A percentile compares a stretch with the other conserved stretches of the same genome.
Evolutionary conservation across 164 flowering plant species (phyloP).

Genomic region (Magnolia changhungtana): DNA sequence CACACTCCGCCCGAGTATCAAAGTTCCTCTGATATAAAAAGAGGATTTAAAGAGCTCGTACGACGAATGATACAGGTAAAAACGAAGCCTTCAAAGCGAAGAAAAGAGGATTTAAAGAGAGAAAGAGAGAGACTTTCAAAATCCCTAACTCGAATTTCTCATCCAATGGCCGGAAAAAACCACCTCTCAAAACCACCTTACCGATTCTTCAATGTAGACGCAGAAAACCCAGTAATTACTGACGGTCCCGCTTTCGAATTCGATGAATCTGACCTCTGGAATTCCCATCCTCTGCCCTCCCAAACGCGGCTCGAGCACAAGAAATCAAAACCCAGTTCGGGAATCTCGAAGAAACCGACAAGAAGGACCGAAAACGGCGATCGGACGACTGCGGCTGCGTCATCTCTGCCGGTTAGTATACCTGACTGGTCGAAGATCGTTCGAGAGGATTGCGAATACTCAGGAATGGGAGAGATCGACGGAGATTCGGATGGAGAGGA

Average conservation of each 20-base stretch:
- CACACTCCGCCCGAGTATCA: neutral
- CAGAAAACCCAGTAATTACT: neutral
- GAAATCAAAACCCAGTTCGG: slow-evolving; percentile 12
- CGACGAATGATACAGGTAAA: neutral
- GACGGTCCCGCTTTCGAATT: slow-evolving; percentile 21
- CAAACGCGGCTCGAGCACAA: slow-evolving; percentile 1
- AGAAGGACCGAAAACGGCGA: slow-evolving; percentile 10
- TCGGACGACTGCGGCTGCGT: neutral
- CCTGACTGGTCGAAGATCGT: slow-evolving; percentile 38
- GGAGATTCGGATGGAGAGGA: slow-evolving; percentile 16
- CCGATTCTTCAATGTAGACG: slow-evolving; percentile 9
- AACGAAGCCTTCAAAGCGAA: neutral
- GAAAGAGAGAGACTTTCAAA: slow-evolving; percentile 6
- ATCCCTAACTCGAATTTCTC: neutral
- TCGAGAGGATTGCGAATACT: slow-evolving; percentile 13
- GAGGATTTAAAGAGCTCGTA: neutral
- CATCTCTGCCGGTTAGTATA: slow-evolving; percentile 27
- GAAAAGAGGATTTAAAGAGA: neutral
- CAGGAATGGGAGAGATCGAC: neutral
- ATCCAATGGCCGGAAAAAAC: neutral
- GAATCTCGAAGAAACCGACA: slow-evolving; percentile 4
- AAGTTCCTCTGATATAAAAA: neutral
- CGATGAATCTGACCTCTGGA: slow-evolving; percentile 26
- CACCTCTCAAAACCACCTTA: slow-evolving; percentile 8
- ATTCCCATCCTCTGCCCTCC: neutral